Evolutionary conservation across 805 yeast species (phyloP).

Genomic region (Torulaspora maleeae): DNA sequence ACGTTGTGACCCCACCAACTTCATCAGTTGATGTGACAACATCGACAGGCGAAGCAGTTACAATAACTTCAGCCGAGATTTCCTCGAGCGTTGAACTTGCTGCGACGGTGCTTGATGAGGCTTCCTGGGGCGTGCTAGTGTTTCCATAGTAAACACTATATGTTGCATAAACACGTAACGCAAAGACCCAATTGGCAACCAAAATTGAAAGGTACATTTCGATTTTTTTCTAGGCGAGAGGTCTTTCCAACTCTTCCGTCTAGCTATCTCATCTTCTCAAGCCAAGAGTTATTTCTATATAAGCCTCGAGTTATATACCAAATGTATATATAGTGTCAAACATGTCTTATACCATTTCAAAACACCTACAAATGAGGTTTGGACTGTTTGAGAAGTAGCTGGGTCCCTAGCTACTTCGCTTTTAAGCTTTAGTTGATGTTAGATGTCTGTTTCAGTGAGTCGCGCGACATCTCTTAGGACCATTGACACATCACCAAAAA

Average conservation of each 20-base stretch:
- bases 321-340: background rate
- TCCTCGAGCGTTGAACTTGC: background rate
- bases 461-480: background rate
- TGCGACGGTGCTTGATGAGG: background rate
- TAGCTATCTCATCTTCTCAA: background rate
- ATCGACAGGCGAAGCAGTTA: slow-evolving; percentile 9
- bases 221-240: background rate
- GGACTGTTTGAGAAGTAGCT: background rate
- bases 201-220: background rate
- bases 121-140: background rate
- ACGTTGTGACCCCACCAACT: slow-evolving; percentile 2
- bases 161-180: background rate
- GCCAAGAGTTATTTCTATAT: no score
- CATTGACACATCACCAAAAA: background rate
- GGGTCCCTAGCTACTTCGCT: background rate
- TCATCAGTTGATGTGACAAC: slow-evolving; percentile 2
- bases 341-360: background rate
- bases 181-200: background rate
- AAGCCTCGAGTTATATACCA: background rate
- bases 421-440: background rate
- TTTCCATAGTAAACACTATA: slow-evolving; percentile 6
- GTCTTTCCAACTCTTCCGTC: background rate
- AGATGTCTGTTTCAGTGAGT: background rate
- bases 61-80: slow-evolving; percentile 3
- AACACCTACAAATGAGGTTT: background rate